Percentiles rank a stretch among this genome's conserved stretches.
Evolutionary conservation across 345 rosid genomes (phyloP).

Genomic region (Acer saccharum): DNA sequence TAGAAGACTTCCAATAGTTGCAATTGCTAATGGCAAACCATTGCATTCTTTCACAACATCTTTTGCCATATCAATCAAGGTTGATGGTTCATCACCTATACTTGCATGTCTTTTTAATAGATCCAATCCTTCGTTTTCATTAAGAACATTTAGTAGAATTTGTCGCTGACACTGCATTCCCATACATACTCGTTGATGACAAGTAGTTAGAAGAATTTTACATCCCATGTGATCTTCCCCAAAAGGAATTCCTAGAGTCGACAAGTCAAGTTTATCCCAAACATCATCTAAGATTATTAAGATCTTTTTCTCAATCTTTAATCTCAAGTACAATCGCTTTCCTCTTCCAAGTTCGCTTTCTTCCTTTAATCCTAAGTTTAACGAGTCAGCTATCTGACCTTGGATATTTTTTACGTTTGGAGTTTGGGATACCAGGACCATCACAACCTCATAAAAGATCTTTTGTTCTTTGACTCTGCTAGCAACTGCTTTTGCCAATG

Average conservation of each 20-base stretch:
- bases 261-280: constrained; percentile 16
- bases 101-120: neutral
- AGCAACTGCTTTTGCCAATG: constrained; percentile 17
- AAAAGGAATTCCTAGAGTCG: constrained; percentile 16
- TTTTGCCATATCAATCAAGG: neutral
- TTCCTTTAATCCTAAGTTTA: neutral
- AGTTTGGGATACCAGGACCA: neutral
- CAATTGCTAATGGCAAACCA: constrained; percentile 1
- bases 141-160: neutral
- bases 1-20: neutral
- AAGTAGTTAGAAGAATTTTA: constrained; percentile 17
- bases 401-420: neutral
- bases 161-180: neutral
- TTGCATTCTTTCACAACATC: neutral
- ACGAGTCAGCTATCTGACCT: neutral
- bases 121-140: neutral
- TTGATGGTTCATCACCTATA: too few relatives aligned
- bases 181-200: neutral
- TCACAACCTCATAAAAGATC: neutral
- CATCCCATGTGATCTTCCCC: neutral
- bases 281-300: constrained; percentile 31
- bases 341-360: constrained; percentile 1
- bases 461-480: neutral
- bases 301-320: constrained; percentile 2
- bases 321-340: neutral